phyloP scores from a whole-genome alignment of 495 filamentous ascomycete genomes.

The Aspergillus sclerotiicarbonarius region DNA sequence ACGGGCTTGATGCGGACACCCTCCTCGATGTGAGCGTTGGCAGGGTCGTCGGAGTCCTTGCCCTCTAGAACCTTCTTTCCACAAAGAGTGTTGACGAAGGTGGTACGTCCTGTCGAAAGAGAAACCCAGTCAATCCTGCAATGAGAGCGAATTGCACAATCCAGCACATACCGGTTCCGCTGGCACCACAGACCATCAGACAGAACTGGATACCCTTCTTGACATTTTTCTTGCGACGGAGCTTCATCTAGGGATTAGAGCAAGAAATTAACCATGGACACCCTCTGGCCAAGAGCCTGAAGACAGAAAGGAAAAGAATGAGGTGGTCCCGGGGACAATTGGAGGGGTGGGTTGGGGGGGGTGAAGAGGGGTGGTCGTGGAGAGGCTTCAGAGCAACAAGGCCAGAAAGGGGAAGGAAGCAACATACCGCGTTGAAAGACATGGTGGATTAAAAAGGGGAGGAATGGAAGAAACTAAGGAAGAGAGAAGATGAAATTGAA shows the following conservation, averaged over 20 bases:
- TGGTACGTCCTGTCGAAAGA: slow-evolving; percentile 73
- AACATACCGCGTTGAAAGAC: slow-evolving; percentile 63
- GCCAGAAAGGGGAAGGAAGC: slow-evolving; percentile 34
- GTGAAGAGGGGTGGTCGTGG: slow-evolving; percentile 34
- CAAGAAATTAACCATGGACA: slow-evolving; percentile 35
- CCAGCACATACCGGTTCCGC: slow-evolving; percentile 79
- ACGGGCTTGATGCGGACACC: slow-evolving; percentile 97
- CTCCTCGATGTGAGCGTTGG: slow-evolving; percentile 87
- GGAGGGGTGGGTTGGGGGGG: slow-evolving; percentile 15
- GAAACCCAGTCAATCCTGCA: slow-evolving; percentile 29
- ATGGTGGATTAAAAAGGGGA: slow-evolving; percentile 44
- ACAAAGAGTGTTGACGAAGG: slow-evolving; percentile 99
- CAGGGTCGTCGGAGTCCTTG: slow-evolving; percentile 88
- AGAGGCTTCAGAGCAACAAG: slow-evolving; percentile 28
- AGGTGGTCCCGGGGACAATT: not conserved
- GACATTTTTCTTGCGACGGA: slow-evolving; percentile 99
- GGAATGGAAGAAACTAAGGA: slow-evolving; percentile 21
- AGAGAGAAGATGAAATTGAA: slow-evolving; percentile 12
- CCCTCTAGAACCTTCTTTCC: slow-evolving; percentile 83
- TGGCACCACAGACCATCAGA: slow-evolving; percentile 99
- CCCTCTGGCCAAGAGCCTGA: slow-evolving; percentile 11
- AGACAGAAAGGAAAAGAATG: slow-evolving; percentile 5
- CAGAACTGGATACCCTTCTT: slow-evolving; percentile 99
- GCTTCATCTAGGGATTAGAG: slow-evolving; percentile 69
- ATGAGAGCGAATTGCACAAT: slow-evolving; percentile 3